A percentile compares a stretch with the other conserved stretches of the same genome.
phyloP scores from a whole-genome alignment of 192 early-diverging fungal genomes.

The Linderina pennispora region DNA sequence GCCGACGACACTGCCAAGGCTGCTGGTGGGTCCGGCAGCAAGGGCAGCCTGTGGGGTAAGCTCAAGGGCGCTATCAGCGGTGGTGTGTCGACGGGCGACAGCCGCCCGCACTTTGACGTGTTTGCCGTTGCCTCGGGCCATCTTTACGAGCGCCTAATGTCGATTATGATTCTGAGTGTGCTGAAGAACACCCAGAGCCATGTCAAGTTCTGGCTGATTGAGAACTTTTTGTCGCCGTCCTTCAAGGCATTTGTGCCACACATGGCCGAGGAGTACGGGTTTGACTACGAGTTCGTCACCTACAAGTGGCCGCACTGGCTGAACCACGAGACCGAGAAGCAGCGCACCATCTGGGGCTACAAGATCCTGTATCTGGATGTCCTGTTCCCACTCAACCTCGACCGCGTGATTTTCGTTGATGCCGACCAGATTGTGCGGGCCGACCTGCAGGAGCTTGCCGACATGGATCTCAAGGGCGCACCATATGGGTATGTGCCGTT shows the following conservation, averaged over 20 bases:
- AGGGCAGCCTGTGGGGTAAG: slow-evolving; percentile 30
- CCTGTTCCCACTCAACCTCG: slow-evolving; percentile 86
- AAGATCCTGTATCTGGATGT: slow-evolving; percentile 99
- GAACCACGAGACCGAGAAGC: slow-evolving; percentile 85
- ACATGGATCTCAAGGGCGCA: slow-evolving; percentile 90
- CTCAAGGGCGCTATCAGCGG: slow-evolving; percentile 16
- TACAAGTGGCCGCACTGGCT: slow-evolving; percentile 99
- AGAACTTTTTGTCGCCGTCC: slow-evolving; percentile 93
- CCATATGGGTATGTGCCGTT: slow-evolving; percentile 97
- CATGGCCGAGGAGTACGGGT: slow-evolving; percentile 78
- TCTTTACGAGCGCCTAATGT: slow-evolving; percentile 94
- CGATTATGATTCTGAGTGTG: slow-evolving; percentile 95
- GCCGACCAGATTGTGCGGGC: slow-evolving; percentile 98
- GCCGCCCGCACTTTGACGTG: slow-evolving; percentile 72
- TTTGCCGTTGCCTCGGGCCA: slow-evolving; percentile 99
- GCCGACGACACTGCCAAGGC: slow-evolving; percentile 9
- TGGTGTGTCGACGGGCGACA: slow-evolving; percentile 1
- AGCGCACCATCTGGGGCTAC: slow-evolving; percentile 98
- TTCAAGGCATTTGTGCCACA: slow-evolving; percentile 93
- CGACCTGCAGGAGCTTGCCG: slow-evolving; percentile 87
- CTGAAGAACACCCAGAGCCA: slow-evolving; percentile 78
- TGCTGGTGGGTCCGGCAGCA: neutral
- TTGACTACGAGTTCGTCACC: slow-evolving; percentile 94
- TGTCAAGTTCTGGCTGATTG: slow-evolving; percentile 99
- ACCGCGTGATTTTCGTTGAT: slow-evolving; percentile 97